These are phyloP conservation scores for Ophiostoma ips DNA, from an alignment of 2,329 filamentous ascomycete species.

Conservation along the genomic window DNA sequence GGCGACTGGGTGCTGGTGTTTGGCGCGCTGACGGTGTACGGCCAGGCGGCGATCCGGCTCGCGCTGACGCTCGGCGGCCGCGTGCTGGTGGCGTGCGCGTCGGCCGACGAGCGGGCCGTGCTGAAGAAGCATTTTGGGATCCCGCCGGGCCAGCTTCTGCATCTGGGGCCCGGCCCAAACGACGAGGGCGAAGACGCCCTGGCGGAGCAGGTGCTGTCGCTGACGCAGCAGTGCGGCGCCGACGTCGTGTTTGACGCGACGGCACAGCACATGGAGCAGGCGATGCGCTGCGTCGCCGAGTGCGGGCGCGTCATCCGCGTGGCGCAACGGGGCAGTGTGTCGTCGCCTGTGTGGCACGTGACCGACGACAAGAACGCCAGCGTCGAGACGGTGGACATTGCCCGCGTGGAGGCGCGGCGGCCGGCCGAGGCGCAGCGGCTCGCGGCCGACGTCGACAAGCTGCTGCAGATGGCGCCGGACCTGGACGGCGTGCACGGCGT, in stretches of 20 bases:
- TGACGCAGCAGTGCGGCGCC: conserved; percentile 22
- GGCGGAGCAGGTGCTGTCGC: conserved; percentile 17
- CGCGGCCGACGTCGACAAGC: conserved; percentile 2
- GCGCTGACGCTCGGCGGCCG: conserved; percentile 17
- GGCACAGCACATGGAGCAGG: conserved; percentile 20
- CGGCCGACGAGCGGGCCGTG: conserved; percentile 22
- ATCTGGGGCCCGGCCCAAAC: neutral
- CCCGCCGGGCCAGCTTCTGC: neutral
- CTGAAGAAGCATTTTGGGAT: conserved; percentile 18
- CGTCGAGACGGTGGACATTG: conserved; percentile 16
- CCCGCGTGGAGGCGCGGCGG: conserved; percentile 4
- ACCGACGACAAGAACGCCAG: conserved; percentile 11
- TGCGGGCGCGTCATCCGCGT: conserved; percentile 13
- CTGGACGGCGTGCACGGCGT: neutral
- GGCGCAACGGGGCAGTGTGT: neutral
- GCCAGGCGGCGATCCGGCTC: conserved; percentile 29
- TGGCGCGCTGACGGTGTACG: conserved; percentile 27
- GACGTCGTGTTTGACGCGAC: conserved; percentile 35
- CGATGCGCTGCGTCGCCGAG: conserved; percentile 19
- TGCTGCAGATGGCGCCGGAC: conserved; percentile 2
- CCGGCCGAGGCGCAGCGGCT: conserved; percentile 8
- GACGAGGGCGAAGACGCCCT: neutral
- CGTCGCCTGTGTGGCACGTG: neutral
- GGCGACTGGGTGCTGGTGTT: conserved; percentile 28
- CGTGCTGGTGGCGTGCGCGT: conserved; percentile 28